phyloP scores from a whole-genome alignment of 495 filamentous ascomycete genomes.

The Tetracladium setigerum region DNA sequence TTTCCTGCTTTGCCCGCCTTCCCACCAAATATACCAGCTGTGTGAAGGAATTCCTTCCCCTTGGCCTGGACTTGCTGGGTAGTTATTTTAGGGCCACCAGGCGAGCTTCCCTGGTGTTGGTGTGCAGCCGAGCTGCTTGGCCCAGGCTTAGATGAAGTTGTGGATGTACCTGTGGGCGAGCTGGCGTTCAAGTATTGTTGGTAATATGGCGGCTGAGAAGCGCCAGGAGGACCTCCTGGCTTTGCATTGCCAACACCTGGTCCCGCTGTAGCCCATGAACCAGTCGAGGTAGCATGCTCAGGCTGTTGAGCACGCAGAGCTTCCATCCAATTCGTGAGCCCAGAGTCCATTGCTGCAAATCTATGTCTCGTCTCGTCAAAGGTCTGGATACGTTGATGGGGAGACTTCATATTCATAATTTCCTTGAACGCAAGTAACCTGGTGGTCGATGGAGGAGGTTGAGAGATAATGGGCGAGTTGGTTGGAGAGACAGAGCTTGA shows the following conservation, averaged over 20 bases:
- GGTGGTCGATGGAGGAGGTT: neutral
- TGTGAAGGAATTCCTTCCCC: slow-evolving; percentile 79
- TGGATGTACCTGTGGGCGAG: slow-evolving; percentile 29
- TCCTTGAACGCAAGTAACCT: slow-evolving; percentile 17
- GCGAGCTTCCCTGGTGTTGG: slow-evolving; percentile 20
- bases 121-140: slow-evolving; percentile 9
- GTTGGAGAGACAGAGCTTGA: slow-evolving; percentile 11
- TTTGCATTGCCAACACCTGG: slow-evolving; percentile 17
- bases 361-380: slow-evolving; percentile 63
- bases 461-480: slow-evolving; percentile 1
- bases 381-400: slow-evolving; percentile 54
- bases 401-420: slow-evolving; percentile 12
- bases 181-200: slow-evolving; percentile 39
- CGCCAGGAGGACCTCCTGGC: too few relatives aligned
- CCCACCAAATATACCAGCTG: slow-evolving; percentile 63
- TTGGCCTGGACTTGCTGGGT: slow-evolving; percentile 55
- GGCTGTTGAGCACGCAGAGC: slow-evolving; percentile 12
- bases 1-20: slow-evolving; percentile 73
- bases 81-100: slow-evolving; percentile 22
- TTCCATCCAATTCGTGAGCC: slow-evolving; percentile 66
- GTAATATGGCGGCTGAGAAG: slow-evolving; percentile 46
- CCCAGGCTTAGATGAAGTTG: slow-evolving; percentile 30
- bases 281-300: slow-evolving; percentile 21
- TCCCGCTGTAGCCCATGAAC: slow-evolving; percentile 1
- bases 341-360: slow-evolving; percentile 64